phyloP scores from a whole-genome alignment of 257 asterid genomes.

The Hygrophila difformis region DNA sequence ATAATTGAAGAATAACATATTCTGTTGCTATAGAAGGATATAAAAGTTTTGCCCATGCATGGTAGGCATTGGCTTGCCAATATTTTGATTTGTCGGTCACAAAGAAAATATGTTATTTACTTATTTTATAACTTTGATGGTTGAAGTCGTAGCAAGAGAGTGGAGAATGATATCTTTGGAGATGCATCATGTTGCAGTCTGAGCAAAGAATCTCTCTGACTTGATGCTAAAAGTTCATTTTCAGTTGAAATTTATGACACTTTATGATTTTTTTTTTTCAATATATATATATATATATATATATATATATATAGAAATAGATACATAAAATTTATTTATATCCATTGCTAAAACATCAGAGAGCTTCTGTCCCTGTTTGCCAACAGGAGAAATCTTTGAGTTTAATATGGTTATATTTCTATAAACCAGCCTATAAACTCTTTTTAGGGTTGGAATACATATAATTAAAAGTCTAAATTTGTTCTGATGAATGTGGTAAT shows the following conservation, averaged over 20 bases:
- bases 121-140: too few relatives aligned
- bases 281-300: too few relatives aligned
- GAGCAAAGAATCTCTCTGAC: too few relatives aligned
- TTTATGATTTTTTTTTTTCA: too few relatives aligned
- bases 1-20: slow-evolving; percentile 1
- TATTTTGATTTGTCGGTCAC: background rate
- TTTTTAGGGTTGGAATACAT: background rate
- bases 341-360: background rate
- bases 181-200: too few relatives aligned
- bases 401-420: slow-evolving; percentile 1
- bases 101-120: too few relatives aligned
- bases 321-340: background rate
- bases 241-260: too few relatives aligned
- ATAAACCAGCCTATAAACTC: background rate
- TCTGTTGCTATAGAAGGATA: background rate
- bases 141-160: too few relatives aligned
- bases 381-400: background rate
- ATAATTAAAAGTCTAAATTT: background rate
- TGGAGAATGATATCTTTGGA: too few relatives aligned
- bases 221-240: too few relatives aligned
- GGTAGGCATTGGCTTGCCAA: slow-evolving; percentile 4
- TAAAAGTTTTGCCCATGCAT: background rate
- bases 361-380: background rate
- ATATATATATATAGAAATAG: too few relatives aligned
- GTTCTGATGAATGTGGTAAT: background rate